These are phyloP conservation scores for Phytophthora ramorum DNA, from an alignment of 352 stramenopile genomes.

Conservation along the genomic window DNA sequence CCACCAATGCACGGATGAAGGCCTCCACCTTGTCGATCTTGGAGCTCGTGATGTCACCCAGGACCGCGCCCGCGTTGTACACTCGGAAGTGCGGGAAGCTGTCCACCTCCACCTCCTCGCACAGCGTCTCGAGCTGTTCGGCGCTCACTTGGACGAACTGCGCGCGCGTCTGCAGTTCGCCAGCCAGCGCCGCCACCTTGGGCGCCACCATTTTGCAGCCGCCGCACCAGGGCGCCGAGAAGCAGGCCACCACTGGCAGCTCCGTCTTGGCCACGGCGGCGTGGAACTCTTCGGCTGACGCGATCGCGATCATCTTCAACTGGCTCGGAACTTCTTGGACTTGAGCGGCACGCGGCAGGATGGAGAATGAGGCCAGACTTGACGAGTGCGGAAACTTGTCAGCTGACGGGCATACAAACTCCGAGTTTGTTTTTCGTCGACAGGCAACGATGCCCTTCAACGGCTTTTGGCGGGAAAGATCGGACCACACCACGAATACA, in stretches of 20 bases:
- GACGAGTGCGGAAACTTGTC: constrained; percentile 3
- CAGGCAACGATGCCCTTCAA: constrained; percentile 17
- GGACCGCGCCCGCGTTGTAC: constrained; percentile 64
- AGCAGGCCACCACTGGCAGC: constrained; percentile 55
- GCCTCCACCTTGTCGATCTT: constrained; percentile 74
- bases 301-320: constrained; percentile 44
- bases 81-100: constrained; percentile 81
- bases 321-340: constrained; percentile 1
- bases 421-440: constrained; percentile 11
- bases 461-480: constrained; percentile 36
- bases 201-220: constrained; percentile 71
- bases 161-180: constrained; percentile 38
- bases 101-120: constrained; percentile 77
- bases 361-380: constrained; percentile 36
- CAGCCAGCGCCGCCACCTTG: constrained; percentile 54
- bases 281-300: constrained; percentile 52
- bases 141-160: constrained; percentile 63
- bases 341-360: constrained; percentile 34
- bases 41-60: constrained; percentile 72
- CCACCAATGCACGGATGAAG: constrained; percentile 38
- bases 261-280: constrained; percentile 33
- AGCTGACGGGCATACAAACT: constrained; percentile 25
- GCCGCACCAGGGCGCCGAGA: constrained; percentile 73
- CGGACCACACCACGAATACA: constrained; percentile 19
- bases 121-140: constrained; percentile 68